Conservation (phyloP, 2,329 filamentous ascomycete genomes). For the Exophiala sp. region DNA sequence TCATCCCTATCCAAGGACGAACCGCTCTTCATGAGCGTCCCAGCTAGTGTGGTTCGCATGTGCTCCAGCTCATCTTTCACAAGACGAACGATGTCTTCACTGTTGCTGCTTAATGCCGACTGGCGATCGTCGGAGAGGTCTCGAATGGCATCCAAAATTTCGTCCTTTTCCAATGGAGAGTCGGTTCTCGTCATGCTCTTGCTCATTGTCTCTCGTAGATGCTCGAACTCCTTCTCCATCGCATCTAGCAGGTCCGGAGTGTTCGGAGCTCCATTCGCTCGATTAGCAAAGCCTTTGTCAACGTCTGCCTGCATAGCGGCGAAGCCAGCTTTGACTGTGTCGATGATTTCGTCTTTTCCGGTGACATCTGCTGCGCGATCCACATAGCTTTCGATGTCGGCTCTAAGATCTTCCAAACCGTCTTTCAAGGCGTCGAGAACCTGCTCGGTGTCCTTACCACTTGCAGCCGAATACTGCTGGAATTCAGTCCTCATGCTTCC, state of each 20-base stretch:
- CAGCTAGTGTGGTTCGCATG: constrained; percentile 56
- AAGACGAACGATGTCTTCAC: constrained; percentile 45
- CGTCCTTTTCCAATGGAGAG: constrained; percentile 55
- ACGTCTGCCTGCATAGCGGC: constrained; percentile 60
- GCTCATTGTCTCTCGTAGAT: constrained; percentile 74
- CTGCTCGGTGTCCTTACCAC: constrained; percentile 79
- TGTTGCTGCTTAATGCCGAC: constrained; percentile 36
- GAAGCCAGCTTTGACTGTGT: constrained; percentile 62
- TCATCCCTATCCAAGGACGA: constrained; percentile 58
- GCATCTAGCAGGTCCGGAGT: constrained; percentile 68
- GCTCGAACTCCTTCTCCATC: constrained; percentile 77
- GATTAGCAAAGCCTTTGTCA: constrained; percentile 49
- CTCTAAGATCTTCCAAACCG: constrained; percentile 74
- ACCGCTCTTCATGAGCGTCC: constrained; percentile 47
- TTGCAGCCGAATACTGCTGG: constrained; percentile 76
- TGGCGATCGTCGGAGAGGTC: constrained; percentile 29
- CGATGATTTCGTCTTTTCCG: constrained; percentile 74
- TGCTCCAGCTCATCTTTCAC: constrained; percentile 61
- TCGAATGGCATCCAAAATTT: constrained; percentile 57
- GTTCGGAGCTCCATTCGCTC: constrained; percentile 45
- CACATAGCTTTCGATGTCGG: constrained; percentile 77
- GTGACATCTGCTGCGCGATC: constrained; percentile 66
- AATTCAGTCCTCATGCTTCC: constrained; percentile 62
- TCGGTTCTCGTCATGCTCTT: constrained; percentile 61
- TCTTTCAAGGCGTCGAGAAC: constrained; percentile 84